Conservation (phyloP, 2,329 filamentous ascomycete genomes). For the Pestalotiopsis sp. region DNA sequence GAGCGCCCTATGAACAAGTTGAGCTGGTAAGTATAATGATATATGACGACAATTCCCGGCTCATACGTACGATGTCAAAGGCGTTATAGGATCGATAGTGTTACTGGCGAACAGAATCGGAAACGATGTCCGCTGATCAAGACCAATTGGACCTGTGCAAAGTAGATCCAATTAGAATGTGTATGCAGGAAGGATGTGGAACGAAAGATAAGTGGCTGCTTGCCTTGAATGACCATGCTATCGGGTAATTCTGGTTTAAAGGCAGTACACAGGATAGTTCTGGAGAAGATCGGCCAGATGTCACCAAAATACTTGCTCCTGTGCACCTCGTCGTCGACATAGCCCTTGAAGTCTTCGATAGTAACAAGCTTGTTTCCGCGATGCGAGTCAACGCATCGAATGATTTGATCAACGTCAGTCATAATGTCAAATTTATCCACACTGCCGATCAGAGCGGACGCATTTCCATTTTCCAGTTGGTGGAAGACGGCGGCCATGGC, state of each 20-base stretch:
- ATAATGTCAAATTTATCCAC: conserved; percentile 17
- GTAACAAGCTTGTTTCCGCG: conserved; percentile 30
- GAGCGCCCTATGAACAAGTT: conserved; percentile 25
- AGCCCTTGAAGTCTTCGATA: conserved; percentile 28
- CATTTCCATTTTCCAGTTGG: conserved; percentile 30
- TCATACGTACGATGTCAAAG: conserved; percentile 30
- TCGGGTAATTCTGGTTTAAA: conserved; percentile 29
- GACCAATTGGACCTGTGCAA: conserved; percentile 24
- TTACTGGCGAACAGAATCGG: conserved; percentile 43
- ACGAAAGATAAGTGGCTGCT: conserved; percentile 1
- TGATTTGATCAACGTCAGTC: conserved; percentile 24
- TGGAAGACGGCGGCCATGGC: conserved; percentile 29
- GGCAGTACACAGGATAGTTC: conserved; percentile 29
- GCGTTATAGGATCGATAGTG: conserved; percentile 40
- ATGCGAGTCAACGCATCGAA: conserved; percentile 33
- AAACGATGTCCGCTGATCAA: conserved; percentile 32
- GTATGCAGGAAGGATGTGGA: background rate
- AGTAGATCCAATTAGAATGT: conserved; percentile 20
- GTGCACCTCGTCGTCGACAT: conserved; percentile 26
- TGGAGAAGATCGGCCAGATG: conserved; percentile 29
- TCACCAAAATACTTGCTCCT: conserved; percentile 36
- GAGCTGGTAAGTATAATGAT: conserved; percentile 17
- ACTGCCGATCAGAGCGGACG: conserved; percentile 26
- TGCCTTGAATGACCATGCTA: conserved; percentile 31
- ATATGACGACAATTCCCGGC: background rate